These are phyloP conservation scores for Colletotrichum paranaense DNA, from an alignment of 2,329 filamentous ascomycete genomes.

Conservation along the genomic window DNA sequence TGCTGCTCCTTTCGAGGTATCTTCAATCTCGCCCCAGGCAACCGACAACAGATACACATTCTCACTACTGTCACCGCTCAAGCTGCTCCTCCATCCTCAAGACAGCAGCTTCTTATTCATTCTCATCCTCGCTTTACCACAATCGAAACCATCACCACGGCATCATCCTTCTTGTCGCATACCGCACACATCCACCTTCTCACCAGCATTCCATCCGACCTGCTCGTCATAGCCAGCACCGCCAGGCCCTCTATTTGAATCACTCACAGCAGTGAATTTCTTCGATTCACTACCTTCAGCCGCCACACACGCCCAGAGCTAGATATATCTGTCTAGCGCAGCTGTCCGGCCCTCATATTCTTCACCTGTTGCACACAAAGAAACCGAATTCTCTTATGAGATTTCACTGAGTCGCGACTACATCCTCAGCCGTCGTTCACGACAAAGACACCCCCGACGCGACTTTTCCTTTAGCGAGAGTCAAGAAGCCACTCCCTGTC, in stretches of 20 bases:
- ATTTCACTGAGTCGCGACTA: conserved; percentile 4
- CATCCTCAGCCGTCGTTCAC: conserved; percentile 7
- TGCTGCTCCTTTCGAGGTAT: not conserved
- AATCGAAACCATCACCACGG: not conserved
- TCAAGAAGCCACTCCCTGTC: conserved; percentile 30
- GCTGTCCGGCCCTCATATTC: not conserved
- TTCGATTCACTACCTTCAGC: not conserved
- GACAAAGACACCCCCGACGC: conserved; percentile 26
- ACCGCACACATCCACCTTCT: not conserved
- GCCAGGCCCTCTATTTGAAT: not conserved
- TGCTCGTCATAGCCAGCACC: not conserved
- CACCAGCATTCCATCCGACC: not conserved
- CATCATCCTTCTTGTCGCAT: not conserved
- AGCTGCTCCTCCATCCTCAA: not conserved
- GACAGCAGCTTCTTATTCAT: not conserved
- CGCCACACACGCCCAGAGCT: not conserved
- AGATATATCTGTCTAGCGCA: not conserved
- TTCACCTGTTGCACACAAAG: conserved; percentile 1
- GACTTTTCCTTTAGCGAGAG: conserved; percentile 27
- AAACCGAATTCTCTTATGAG: not conserved
- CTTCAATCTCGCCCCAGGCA: not conserved
- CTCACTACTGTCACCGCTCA: not conserved
- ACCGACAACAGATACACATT: not conserved
- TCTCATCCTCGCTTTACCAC: not conserved
- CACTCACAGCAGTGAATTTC: not conserved